Percentiles rank a stretch among this genome's conserved stretches.
Evolutionary conservation across 2,329 filamentous ascomycete genomes (phyloP).

Genomic region (Cladosporium colombiae): DNA sequence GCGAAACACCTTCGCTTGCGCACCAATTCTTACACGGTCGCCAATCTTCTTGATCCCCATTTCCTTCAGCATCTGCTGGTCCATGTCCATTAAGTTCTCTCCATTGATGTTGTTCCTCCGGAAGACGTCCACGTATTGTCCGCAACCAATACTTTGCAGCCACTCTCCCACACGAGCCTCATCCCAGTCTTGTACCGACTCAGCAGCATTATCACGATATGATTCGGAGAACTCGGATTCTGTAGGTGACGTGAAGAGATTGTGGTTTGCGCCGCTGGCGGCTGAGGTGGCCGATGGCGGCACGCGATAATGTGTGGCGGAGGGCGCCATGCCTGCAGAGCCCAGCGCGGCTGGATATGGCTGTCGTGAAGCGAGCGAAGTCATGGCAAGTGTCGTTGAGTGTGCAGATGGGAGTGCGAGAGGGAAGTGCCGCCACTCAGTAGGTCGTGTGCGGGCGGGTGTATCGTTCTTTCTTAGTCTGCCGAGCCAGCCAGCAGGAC

Average conservation of each 20-base stretch:
- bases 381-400: constrained; percentile 54
- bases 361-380: constrained; percentile 76
- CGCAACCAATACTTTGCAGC: constrained; percentile 85
- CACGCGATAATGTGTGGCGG: constrained; percentile 30
- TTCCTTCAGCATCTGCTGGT: constrained; percentile 93
- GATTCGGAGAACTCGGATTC: constrained; percentile 88
- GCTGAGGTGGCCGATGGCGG: constrained; percentile 23
- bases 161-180: constrained; percentile 91
- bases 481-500: constrained; percentile 15
- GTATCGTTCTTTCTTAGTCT: constrained; percentile 13
- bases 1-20: constrained; percentile 52
- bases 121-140: constrained; percentile 90
- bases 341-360: constrained; percentile 60
- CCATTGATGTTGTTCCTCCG: constrained; percentile 94
- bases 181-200: constrained; percentile 67
- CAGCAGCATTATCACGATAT: constrained; percentile 53
- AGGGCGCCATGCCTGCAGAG: constrained; percentile 28
- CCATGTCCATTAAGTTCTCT: constrained; percentile 93
- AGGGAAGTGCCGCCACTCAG: constrained; percentile 4
- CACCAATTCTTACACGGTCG: constrained; percentile 80
- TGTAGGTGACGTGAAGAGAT: constrained; percentile 74
- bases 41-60: constrained; percentile 98
- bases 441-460: constrained; percentile 5
- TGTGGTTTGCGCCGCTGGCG: constrained; percentile 42
- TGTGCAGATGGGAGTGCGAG: constrained; percentile 1